Evolutionary conservation across 495 filamentous ascomycete genomes (phyloP), one percentile per base, ranked within the genome.

Genomic region (Penicillium coffeae): DNA sequence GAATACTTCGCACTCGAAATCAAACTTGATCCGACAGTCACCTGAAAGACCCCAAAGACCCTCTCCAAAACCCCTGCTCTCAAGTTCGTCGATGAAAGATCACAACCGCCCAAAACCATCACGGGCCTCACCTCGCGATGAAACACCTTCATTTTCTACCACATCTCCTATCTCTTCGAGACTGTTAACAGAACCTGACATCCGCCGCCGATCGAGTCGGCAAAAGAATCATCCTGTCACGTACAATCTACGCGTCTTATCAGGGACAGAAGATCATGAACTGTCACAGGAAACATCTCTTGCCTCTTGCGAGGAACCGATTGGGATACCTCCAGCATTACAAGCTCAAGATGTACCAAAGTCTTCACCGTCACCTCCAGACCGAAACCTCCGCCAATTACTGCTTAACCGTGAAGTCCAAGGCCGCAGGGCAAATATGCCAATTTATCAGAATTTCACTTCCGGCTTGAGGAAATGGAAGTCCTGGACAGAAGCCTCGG

Each of bases 401-500:
- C 38, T 73, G 15, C 56, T 42, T 20, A 37, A 34, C 21, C 66
- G 70, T 35, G 66, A 68, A 46, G 33, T 64, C 30, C 61, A 55
- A 3, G 40, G 46, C 8, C 22, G 21, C n/a, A 37, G 18, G 9
- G 27, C 15, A 12, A 37, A 58, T 1, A 48, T 42, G 3, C 52
- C 50, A 10, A 42, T 74, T 18, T 48, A 45, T 6, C 21, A 50
- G 9, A 35, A 19, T 2, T 38, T 60, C 14, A 50, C 47, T 9
- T 61, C 62, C 7, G 49, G 60, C 6, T 49, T 78, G 13, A 65
- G 50, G 38, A 55, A 47, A 2, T 71, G 60, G 58, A 70, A 65
- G 45, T 51, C 55, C 3, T 81, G 74, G 74, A 77, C 71, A 56
- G 77, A 76, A 3, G 73, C 75, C 0, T 81, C 78, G 0, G 70